phyloP scores from a whole-genome alignment of 2,329 filamentous ascomycete genomes.

The Calcarisporium arbuscula region DNA sequence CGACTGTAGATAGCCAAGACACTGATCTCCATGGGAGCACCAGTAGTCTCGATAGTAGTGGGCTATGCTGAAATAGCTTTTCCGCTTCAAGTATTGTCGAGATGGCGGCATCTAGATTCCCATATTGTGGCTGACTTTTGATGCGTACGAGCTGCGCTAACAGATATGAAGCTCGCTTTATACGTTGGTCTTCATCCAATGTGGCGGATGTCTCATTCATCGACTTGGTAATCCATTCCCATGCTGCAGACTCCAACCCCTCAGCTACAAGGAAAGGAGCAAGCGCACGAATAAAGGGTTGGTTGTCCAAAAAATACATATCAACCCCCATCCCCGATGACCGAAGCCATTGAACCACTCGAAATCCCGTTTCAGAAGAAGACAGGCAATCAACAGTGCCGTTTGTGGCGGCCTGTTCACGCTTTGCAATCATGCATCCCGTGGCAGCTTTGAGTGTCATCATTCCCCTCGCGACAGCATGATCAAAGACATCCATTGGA shows the following conservation, averaged over 20 bases:
- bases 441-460: constrained; percentile 49
- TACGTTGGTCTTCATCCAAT: constrained; percentile 14
- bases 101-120: constrained; percentile 45
- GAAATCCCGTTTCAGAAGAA: constrained; percentile 37
- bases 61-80: constrained; percentile 30
- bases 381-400: constrained; percentile 24
- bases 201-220: constrained; percentile 20
- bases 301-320: constrained; percentile 37
- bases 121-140: constrained; percentile 29
- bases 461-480: constrained; percentile 47
- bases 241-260: constrained; percentile 42
- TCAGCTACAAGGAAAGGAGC: constrained; percentile 47
- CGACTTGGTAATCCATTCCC: constrained; percentile 45
- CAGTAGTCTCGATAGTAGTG: constrained; percentile 29
- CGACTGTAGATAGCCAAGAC: constrained; percentile 47
- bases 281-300: constrained; percentile 32
- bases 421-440: constrained; percentile 46
- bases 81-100: constrained; percentile 41
- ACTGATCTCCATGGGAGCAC: constrained; percentile 39
- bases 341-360: constrained; percentile 48
- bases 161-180: constrained; percentile 23
- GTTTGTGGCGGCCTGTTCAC: constrained; percentile 28
- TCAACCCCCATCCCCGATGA: constrained; percentile 41
- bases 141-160: constrained; percentile 37
- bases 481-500: constrained; percentile 50